phyloP scores from a whole-genome alignment of 495 filamentous ascomycete species.

The Geopyxis carbonaria region DNA sequence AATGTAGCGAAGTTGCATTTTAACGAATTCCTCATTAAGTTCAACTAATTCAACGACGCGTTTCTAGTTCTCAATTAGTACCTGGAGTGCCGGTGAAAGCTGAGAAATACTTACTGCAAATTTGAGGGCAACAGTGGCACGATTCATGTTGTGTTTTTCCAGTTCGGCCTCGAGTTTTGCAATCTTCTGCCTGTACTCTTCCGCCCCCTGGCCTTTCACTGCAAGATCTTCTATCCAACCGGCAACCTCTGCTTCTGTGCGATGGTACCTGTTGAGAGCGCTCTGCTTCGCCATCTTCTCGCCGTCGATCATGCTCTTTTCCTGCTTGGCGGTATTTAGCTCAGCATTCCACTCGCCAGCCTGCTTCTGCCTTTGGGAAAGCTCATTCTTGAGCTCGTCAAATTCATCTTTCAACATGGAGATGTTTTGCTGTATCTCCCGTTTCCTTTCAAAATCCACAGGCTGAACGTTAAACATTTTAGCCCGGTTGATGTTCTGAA shows the following conservation, averaged over 20 bases:
- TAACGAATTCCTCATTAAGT: constrained; percentile 44
- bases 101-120: constrained; percentile 37
- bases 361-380: constrained; percentile 5
- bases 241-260: constrained; percentile 10
- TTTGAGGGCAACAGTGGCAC: constrained; percentile 44
- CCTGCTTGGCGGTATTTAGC: neutral
- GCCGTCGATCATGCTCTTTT: constrained; percentile 10
- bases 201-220: constrained; percentile 7
- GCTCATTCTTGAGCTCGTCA: constrained; percentile 25
- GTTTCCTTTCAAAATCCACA: constrained; percentile 22
- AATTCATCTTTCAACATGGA: constrained; percentile 28
- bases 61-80: constrained; percentile 9
- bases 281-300: constrained; percentile 20
- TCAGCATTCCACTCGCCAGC: neutral
- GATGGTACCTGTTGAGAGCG: constrained; percentile 14
- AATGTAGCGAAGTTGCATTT: constrained; percentile 47
- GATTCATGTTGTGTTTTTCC: constrained; percentile 42
- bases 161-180: constrained; percentile 32
- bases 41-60: constrained; percentile 13
- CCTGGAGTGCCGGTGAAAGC: neutral
- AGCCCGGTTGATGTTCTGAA: constrained; percentile 9
- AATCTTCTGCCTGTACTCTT: constrained; percentile 22
- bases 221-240: constrained; percentile 21
- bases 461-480: constrained; percentile 18
- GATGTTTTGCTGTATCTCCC: constrained; percentile 26